A percentile compares a stretch with the other conserved stretches of the same genome.
Evolutionary conservation across 176 grass and related monocot species (phyloP).

Genomic region (Carex cristatella): DNA sequence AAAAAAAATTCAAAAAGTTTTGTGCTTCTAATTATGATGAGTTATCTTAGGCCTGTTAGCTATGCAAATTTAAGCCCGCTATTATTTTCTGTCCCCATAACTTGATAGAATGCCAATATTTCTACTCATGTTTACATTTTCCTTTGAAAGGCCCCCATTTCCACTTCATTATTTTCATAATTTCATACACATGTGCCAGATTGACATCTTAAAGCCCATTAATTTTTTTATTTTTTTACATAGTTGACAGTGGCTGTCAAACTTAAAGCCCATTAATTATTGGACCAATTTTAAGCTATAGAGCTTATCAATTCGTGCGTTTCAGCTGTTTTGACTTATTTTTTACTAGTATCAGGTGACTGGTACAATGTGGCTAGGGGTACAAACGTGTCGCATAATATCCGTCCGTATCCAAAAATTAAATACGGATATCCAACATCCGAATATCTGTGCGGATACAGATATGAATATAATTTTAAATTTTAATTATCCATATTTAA

Average conservation of each 20-base stretch:
- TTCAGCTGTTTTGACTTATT: too few relatives aligned
- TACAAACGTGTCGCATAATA: too few relatives aligned
- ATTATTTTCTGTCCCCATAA: neutral
- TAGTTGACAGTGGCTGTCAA: too few relatives aligned
- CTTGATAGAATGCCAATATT: neutral
- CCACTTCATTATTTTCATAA: neutral
- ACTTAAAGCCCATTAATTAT: neutral
- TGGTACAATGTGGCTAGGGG: neutral
- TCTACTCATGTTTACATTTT: neutral
- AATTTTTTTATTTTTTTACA: too few relatives aligned
- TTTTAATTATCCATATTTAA: too few relatives aligned
- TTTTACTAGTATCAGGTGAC: neutral
- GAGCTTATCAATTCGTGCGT: neutral
- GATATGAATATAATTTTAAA: too few relatives aligned
- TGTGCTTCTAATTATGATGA: neutral
- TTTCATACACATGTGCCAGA: neutral
- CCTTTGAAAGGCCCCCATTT: neutral
- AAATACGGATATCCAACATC: too few relatives aligned
- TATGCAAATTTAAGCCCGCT: neutral
- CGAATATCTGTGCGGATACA: too few relatives aligned
- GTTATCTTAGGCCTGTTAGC: neutral
- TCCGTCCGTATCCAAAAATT: too few relatives aligned
- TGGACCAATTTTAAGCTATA: neutral
- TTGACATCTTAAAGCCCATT: neutral
- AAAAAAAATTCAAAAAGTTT: too few relatives aligned